These are phyloP conservation scores for Elongisporangium anandrum DNA, from an alignment of 352 stramenopile genomes.

Conservation along the genomic window DNA sequence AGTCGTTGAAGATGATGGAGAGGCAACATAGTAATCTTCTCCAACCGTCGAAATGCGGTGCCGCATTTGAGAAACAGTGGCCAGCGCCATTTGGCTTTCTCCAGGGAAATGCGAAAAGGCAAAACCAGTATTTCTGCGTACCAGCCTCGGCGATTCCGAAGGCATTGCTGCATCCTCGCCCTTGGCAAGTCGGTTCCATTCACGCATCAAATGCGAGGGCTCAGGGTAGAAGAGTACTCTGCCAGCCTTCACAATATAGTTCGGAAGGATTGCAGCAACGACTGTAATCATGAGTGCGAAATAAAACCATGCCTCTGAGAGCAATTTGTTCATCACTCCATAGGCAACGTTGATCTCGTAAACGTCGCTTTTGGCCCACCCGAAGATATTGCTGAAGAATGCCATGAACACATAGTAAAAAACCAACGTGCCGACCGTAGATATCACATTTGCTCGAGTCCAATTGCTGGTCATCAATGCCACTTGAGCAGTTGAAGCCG, in stretches of 20 bases:
- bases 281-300: conserved; percentile 64
- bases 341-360: conserved; percentile 79
- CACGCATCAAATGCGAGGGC: conserved; percentile 85
- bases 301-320: conserved; percentile 81
- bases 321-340: conserved; percentile 56
- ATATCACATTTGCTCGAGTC: conserved; percentile 66
- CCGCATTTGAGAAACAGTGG: conserved; percentile 5
- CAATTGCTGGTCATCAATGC: conserved; percentile 88
- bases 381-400: conserved; percentile 79
- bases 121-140: conserved; percentile 85
- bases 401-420: conserved; percentile 86
- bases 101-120: conserved; percentile 80
- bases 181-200: conserved; percentile 87
- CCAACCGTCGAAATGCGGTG: background rate
- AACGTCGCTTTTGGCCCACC: conserved; percentile 67
- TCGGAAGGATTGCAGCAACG: conserved; percentile 60
- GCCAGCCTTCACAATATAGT: conserved; percentile 84
- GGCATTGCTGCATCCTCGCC: conserved; percentile 45
- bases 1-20: conserved; percentile 6
- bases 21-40: conserved; percentile 2
- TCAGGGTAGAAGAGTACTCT: conserved; percentile 87
- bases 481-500: conserved; percentile 80
- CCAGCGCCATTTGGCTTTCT: conserved; percentile 71
- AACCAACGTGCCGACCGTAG: conserved; percentile 74
- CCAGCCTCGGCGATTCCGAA: conserved; percentile 64